Conservation (phyloP, 805 yeast species). For the Saccharomycopsis amapae region DNA sequence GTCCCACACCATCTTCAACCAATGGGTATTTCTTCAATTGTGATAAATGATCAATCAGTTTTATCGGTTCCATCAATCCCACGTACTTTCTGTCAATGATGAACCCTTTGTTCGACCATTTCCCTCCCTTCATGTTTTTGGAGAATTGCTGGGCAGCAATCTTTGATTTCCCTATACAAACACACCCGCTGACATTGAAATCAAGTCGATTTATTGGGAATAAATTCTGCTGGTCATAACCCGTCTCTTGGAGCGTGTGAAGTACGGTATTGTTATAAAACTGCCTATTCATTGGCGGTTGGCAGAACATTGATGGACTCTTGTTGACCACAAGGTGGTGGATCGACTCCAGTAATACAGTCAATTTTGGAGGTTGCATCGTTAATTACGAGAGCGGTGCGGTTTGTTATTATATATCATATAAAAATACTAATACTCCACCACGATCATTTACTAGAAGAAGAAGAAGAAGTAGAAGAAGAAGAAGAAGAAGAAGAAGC, state of each 20-base stretch:
- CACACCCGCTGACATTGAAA: constrained; percentile 35
- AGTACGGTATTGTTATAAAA: too few relatives aligned
- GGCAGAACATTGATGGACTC: constrained; percentile 29
- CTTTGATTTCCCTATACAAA: constrained; percentile 31
- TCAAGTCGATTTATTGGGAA: constrained; percentile 35
- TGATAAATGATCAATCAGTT: not conserved
- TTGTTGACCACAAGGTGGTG: constrained; percentile 32
- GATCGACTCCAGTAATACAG: constrained; percentile 16
- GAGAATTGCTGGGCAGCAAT: constrained; percentile 30
- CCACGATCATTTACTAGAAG: too few relatives aligned
- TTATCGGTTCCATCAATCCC: constrained; percentile 23
- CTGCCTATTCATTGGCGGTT: not conserved
- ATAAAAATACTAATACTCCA: too few relatives aligned
- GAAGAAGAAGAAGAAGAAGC: too few relatives aligned
- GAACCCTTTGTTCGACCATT: constrained; percentile 33
- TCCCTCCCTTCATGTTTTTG: constrained; percentile 28
- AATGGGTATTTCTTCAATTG: not conserved
- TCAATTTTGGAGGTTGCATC: too few relatives aligned
- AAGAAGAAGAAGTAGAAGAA: too few relatives aligned
- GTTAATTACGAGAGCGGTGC: too few relatives aligned
- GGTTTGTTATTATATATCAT: too few relatives aligned
- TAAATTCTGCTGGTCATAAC: constrained; percentile 19
- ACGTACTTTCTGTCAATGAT: constrained; percentile 32
- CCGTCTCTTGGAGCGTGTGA: too few relatives aligned
- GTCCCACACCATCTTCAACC: constrained; percentile 1